Percentiles rank a stretch among this genome's conserved stretches.
Evolutionary conservation across 1,284 basidiomycete genomes (phyloP).

Genomic region (Naganishia sp.): DNA sequence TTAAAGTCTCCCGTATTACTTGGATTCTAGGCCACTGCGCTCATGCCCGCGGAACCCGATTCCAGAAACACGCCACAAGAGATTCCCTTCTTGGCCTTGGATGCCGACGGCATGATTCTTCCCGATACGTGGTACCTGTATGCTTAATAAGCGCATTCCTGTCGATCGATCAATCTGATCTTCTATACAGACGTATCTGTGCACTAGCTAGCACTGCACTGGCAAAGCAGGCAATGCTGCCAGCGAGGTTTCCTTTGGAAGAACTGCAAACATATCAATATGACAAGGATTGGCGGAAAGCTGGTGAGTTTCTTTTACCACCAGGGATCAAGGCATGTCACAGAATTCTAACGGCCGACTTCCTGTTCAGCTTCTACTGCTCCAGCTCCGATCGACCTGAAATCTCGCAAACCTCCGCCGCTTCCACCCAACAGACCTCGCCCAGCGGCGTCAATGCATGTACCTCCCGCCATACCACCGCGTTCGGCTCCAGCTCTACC

Average conservation of each 20-base stretch:
- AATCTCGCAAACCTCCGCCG: background rate
- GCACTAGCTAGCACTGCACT: constrained; percentile 2
- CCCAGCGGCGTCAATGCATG: background rate
- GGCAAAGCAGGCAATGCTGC: background rate
- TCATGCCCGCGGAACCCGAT: constrained; percentile 34
- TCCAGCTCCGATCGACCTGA: no score
- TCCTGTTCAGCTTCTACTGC: no score
- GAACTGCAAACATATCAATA: constrained; percentile 3
- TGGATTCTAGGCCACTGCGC: constrained; percentile 31
- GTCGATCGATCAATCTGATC: background rate
- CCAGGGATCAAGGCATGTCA: no score
- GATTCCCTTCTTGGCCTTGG: constrained; percentile 34
- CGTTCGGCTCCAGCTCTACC: constrained; percentile 2
- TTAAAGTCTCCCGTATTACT: no score
- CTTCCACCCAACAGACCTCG: constrained; percentile 5
- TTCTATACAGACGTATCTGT: constrained; percentile 7
- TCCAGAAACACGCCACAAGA: constrained; percentile 30
- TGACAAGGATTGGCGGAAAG: background rate
- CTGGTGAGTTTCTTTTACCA: no score
- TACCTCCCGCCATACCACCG: constrained; percentile 5
- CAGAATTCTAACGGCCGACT: no score
- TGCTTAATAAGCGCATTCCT: background rate
- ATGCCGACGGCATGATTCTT: constrained; percentile 35
- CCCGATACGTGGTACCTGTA: constrained; percentile 37
- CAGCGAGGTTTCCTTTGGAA: constrained; percentile 11